Evolutionary conservation across 1,139 yeast species (phyloP).

Genomic region (Blastobotrys proliferans): DNA sequence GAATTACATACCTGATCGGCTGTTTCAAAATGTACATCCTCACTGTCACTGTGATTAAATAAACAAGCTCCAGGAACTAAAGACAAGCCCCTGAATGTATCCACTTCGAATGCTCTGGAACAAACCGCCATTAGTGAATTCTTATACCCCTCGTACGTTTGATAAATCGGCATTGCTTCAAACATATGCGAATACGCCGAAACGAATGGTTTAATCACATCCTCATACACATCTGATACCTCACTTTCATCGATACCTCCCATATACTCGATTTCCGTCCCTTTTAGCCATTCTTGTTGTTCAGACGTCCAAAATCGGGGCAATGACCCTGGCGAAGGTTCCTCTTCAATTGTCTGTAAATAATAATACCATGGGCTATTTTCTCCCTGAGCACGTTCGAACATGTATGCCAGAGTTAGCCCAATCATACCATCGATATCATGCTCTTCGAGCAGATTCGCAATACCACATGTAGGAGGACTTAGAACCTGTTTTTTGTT

Average conservation of each 20-base stretch:
- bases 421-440: constrained; percentile 62
- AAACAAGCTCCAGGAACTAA: constrained; percentile 90
- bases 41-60: constrained; percentile 64
- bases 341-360: constrained; percentile 50
- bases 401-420: constrained; percentile 63
- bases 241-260: constrained; percentile 62
- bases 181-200: constrained; percentile 24
- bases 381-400: constrained; percentile 54
- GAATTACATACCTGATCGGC: constrained; percentile 62
- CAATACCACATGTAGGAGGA: constrained; percentile 48
- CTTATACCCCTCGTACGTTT: constrained; percentile 30
- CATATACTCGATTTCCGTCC: constrained; percentile 64
- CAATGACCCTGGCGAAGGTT: constrained; percentile 16
- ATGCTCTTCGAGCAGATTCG: constrained; percentile 62
- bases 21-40: constrained; percentile 70
- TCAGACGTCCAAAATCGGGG: constrained; percentile 60
- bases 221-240: constrained; percentile 49
- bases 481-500: constrained; percentile 33
- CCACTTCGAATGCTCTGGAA: constrained; percentile 78
- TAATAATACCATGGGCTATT: constrained; percentile 76
- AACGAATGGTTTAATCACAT: constrained; percentile 35
- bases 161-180: constrained; percentile 17
- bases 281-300: constrained; percentile 47
- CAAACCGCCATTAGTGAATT: constrained; percentile 45
- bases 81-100: constrained; percentile 65